Evolutionary conservation across 208 protist species (phyloP).

Genomic region (Wallacemonas sp.): DNA sequence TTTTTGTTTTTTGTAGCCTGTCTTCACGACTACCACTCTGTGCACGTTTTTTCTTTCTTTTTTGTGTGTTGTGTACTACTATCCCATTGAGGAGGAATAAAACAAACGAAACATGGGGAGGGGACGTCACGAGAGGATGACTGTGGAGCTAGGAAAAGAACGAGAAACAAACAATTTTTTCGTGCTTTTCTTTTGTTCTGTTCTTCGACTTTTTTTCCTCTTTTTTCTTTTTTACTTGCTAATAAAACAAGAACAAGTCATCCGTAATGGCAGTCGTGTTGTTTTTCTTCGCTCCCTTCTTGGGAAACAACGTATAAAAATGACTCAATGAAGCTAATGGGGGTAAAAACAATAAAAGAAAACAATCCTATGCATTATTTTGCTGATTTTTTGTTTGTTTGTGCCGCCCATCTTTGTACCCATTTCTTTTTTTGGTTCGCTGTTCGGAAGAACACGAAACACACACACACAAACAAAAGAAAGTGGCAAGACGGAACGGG

Average conservation of each 20-base stretch:
- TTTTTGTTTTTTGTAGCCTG: slow-evolving; percentile 1
- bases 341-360: slow-evolving; percentile 9
- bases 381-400: slow-evolving; percentile 8
- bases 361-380: slow-evolving; percentile 2
- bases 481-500: slow-evolving; percentile 2
- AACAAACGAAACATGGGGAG: slow-evolving; percentile 7
- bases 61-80: background rate
- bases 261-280: too few relatives aligned
- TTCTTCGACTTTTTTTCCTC: slow-evolving; percentile 1
- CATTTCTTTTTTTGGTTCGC: slow-evolving; percentile 1
- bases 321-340: background rate
- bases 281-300: background rate
- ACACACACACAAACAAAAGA: slow-evolving; percentile 3
- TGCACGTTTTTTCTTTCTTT: slow-evolving; percentile 17
- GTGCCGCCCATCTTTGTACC: background rate
- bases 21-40: background rate
- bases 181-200: slow-evolving; percentile 4
- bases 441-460: slow-evolving; percentile 8
- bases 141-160: too few relatives aligned
- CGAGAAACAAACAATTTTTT: slow-evolving; percentile 1
- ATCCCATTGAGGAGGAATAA: background rate
- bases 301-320: background rate
- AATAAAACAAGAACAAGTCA: background rate
- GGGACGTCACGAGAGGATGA: too few relatives aligned
- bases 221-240: background rate